Conservation (phyloP, 2,329 filamentous ascomycete species). For the Colletotrichum tofieldiae region DNA sequence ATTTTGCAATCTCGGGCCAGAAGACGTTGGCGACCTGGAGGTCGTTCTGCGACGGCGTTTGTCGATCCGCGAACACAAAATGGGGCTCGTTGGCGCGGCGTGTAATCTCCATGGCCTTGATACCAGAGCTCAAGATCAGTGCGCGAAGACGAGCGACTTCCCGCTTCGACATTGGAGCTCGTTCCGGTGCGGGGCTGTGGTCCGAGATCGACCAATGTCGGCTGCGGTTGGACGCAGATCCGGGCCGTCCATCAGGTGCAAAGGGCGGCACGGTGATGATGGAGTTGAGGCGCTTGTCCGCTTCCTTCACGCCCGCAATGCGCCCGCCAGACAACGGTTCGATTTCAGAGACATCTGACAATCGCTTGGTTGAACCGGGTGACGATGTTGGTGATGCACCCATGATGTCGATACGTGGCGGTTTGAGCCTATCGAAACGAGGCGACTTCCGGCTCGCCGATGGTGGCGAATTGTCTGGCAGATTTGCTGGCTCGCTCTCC, state of each 20-base stretch:
- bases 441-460: conserved; percentile 59
- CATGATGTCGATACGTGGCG: conserved; percentile 64
- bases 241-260: conserved; percentile 41
- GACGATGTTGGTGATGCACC: conserved; percentile 58
- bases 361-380: conserved; percentile 48
- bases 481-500: conserved; percentile 20
- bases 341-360: conserved; percentile 57
- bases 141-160: conserved; percentile 86
- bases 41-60: conserved; percentile 45
- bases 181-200: conserved; percentile 55
- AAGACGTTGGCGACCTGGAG: conserved; percentile 50
- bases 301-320: conserved; percentile 50
- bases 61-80: conserved; percentile 25
- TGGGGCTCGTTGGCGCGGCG: conserved; percentile 71
- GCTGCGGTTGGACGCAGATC: conserved; percentile 45
- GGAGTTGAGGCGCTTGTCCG: conserved; percentile 56
- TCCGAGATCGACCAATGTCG: conserved; percentile 70
- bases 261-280: conserved; percentile 49
- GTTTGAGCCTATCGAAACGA: conserved; percentile 65
- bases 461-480: conserved; percentile 13
- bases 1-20: conserved; percentile 62
- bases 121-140: conserved; percentile 85
- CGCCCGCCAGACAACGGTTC: conserved; percentile 54
- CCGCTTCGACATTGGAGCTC: conserved; percentile 70
- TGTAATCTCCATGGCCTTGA: conserved; percentile 88